Conservation (phyloP, 139 green algal species). For the Medakamo hakoo region DNA sequence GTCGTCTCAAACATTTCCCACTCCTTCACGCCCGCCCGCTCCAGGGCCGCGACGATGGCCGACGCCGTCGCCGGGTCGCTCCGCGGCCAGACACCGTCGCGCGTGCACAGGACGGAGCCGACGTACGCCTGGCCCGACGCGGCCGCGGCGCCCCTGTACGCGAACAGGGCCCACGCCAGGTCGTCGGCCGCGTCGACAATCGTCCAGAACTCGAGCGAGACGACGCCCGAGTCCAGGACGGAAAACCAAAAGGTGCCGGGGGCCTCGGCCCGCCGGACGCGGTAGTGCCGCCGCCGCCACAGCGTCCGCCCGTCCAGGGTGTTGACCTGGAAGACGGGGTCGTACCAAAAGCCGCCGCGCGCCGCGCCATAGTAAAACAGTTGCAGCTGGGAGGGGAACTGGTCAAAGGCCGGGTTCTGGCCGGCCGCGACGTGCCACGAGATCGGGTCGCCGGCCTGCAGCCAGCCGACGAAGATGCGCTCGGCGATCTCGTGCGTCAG, state of each 20-base stretch:
- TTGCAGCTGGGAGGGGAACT: not conserved
- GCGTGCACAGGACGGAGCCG: not conserved
- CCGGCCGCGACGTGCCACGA: not conserved
- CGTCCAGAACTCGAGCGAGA: not conserved
- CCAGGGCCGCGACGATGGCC: not conserved
- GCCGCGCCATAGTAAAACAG: not conserved
- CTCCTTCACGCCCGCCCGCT: not conserved
- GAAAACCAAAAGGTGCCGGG: not conserved
- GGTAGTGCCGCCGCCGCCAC: not conserved
- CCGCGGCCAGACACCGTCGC: not conserved
- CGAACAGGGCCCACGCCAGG: not conserved
- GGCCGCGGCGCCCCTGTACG: not conserved
- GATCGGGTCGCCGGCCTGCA: not conserved
- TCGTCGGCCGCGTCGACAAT: not conserved
- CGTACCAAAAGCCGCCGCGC: not conserved
- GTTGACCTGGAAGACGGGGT: not conserved
- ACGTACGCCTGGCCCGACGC: not conserved
- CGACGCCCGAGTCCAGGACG: not conserved
- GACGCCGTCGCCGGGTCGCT: not conserved
- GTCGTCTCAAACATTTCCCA: not conserved
- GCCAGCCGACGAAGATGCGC: not conserved
- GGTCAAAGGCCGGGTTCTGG: not conserved
- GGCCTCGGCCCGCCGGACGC: not conserved
- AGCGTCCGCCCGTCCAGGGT: not conserved
- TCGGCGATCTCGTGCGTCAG: not conserved